Base-by-base conservation (phyloP, 2,329 filamentous ascomycete species). In the Ophiosphaerella herpotricha region DNA sequence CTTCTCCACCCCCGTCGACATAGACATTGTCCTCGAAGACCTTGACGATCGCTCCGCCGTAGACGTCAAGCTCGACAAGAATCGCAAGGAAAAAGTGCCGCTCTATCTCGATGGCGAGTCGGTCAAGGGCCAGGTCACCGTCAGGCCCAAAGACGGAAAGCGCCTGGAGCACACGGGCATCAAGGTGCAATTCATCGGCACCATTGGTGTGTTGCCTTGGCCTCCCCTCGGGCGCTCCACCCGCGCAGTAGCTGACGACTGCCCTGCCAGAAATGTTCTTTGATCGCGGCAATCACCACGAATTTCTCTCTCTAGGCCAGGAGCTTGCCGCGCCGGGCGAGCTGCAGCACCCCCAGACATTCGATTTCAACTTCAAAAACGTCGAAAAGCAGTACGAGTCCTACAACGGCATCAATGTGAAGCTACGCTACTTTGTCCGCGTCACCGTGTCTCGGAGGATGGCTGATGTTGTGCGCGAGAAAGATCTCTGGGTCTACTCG, bases 311-410 rank as follows among this genome's bases (percentile, higher is more conserved):
- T 32, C 85, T 97, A 24, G 93, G 94, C 66, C 95, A 97, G 77
- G 94, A 99, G 77, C 86, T 99, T 35, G 94, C 94, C 14, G 92
- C 94, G 14, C 94, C 94, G 2, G 94, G 94, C 74, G 94, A 99
- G 80, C 88, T 99, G 50, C 94, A 97, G 74, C 95, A 99, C 77
- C 94, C 94, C 37, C 94, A 99, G 79, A 97, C 92, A 41, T 97
- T 96, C 75, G 91, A 96, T 63, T 99, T 99, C 85, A 96, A 97
- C 80, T 99, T 99, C 85, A 97, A 97, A 77, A 99, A 97, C 75
- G 91, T 99, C 67, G 94, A 99, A 83, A 99, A 99, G 82, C 92
- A 96, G 76, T 99, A 99, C 82, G 95, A 99, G 78, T 97, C 92
- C 60, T 99, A 99, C 82, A 96, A 96, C 74, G 94, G 94, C 71